A percentile compares a stretch with the other conserved stretches of the same genome.
Conservation (phyloP, 2,329 filamentous ascomycete species). For the Colletotrichum somersetense region DNA sequence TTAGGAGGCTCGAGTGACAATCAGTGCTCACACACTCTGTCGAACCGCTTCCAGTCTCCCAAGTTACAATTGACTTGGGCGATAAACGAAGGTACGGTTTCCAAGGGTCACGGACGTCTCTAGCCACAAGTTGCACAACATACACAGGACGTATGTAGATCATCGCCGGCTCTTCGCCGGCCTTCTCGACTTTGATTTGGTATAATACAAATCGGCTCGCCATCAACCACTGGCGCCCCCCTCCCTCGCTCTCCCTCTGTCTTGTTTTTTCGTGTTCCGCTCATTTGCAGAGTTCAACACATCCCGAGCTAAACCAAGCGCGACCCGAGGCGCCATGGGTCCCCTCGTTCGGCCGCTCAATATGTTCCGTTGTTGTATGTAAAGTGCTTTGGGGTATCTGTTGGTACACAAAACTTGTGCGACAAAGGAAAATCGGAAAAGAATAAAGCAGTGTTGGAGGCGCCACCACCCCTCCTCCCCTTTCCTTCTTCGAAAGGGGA, state of each 20-base stretch:
- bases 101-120: background rate
- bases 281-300: constrained; percentile 14
- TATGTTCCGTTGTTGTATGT: constrained; percentile 40
- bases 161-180: constrained; percentile 19
- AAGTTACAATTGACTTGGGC: background rate
- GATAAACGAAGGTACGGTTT: background rate
- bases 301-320: constrained; percentile 21
- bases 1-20: background rate
- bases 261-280: constrained; percentile 7
- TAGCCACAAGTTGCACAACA: background rate
- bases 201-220: constrained; percentile 34
- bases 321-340: constrained; percentile 14
- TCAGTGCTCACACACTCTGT: background rate
- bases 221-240: background rate
- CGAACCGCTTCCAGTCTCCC: background rate
- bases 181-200: constrained; percentile 32
- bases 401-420: constrained; percentile 41
- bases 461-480: too few relatives aligned
- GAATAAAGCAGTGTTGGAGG: constrained; percentile 23
- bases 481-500: background rate
- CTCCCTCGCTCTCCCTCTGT: constrained; percentile 11
- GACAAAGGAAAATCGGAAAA: constrained; percentile 39
- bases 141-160: background rate
- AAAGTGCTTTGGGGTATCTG: constrained; percentile 42
- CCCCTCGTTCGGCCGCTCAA: constrained; percentile 25